phyloP scores from a whole-genome alignment of 352 stramenopile genomes.

The Aphanomyces astaci region DNA sequence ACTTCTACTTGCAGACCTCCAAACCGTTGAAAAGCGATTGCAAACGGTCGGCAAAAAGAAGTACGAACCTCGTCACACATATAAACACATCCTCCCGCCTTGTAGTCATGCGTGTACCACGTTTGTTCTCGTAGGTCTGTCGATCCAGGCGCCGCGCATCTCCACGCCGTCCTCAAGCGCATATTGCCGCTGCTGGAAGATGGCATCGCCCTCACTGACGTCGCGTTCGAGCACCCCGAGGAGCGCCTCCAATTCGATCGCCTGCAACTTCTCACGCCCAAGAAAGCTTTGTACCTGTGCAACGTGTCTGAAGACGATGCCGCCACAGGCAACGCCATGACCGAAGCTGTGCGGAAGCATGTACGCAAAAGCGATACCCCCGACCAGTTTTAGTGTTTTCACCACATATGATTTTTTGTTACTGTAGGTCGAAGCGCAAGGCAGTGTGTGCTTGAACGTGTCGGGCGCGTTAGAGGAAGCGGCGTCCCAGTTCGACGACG shows the following conservation, averaged over 20 bases:
- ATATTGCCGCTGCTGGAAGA: slow-evolving; percentile 74
- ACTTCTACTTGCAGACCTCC: slow-evolving; percentile 87
- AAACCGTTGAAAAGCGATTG: slow-evolving; percentile 67
- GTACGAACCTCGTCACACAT: slow-evolving; percentile 22
- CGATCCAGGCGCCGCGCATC: slow-evolving; percentile 43
- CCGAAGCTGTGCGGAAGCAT: slow-evolving; percentile 54
- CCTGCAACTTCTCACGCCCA: slow-evolving; percentile 81
- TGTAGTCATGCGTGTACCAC: slow-evolving; percentile 4
- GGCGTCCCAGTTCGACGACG: slow-evolving; percentile 71
- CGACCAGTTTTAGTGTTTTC: background rate
- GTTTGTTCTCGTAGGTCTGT: slow-evolving; percentile 42
- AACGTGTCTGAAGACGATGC: slow-evolving; percentile 96
- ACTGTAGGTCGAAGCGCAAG: slow-evolving; percentile 47
- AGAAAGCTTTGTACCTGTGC: slow-evolving; percentile 95
- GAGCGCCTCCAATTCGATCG: slow-evolving; percentile 81
- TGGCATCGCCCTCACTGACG: slow-evolving; percentile 49
- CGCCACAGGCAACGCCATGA: slow-evolving; percentile 90
- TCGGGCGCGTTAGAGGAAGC: slow-evolving; percentile 74
- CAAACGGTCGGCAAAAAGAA: slow-evolving; percentile 71
- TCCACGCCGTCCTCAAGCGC: slow-evolving; percentile 54
- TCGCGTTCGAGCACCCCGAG: slow-evolving; percentile 66
- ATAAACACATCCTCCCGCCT: too few relatives aligned
- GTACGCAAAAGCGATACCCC: background rate
- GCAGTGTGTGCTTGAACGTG: slow-evolving; percentile 60
- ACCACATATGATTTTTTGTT: slow-evolving; percentile 1